Evolutionary conservation across 2,329 filamentous ascomycete genomes (phyloP), one percentile per base, ranked within the genome.

Genomic region (Talaromyces funiculosus): DNA sequence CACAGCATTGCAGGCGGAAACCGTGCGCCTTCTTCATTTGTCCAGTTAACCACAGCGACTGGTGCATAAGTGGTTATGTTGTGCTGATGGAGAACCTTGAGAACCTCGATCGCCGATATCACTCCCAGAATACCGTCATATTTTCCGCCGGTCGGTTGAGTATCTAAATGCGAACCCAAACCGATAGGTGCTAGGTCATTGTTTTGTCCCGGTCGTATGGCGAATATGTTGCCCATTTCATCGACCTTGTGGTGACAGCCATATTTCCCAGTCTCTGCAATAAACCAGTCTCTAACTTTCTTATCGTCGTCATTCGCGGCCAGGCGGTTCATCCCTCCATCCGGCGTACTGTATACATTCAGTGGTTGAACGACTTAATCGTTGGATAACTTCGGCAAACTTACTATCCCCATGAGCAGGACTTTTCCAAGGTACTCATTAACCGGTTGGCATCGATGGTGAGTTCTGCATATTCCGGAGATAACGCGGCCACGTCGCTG

Each of bases 1-100:
- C 86, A 79, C 20, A 87, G 77, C 87, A 90, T 91, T 5, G 84
- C 87, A 40, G 85, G 84, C 0, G 89, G 88, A 63, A 92, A 92
- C 0, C 89, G 83, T 0, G 89, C 89, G 1, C 89, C 89, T 73
- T 92, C 89, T 75, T 92, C 89, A 67, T 84, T 90, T 26, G 53
- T 33, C 6, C 20, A 42, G 24, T 40, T 14, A 1, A 90, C 84
- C 1, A 92, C 84, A 0, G 88, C 89, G 0, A 92, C 81, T 1
- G 87, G 86, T 42, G 84, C 88, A 49, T 88, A 82, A 0, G 90
- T 92, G 68, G 88, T 82, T 1, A 88, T 78, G 22, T 82, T 77
- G 63, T 87, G 82, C 20, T 92, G 89, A 5, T 86, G 80, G 47
- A 95, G 76, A 0, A 85, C 81, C 62, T 81, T 83, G 14, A 94